Evolutionary conservation across 2,329 filamentous ascomycete genomes (phyloP).

Genomic region (Hirsutella rhossiliensis): DNA sequence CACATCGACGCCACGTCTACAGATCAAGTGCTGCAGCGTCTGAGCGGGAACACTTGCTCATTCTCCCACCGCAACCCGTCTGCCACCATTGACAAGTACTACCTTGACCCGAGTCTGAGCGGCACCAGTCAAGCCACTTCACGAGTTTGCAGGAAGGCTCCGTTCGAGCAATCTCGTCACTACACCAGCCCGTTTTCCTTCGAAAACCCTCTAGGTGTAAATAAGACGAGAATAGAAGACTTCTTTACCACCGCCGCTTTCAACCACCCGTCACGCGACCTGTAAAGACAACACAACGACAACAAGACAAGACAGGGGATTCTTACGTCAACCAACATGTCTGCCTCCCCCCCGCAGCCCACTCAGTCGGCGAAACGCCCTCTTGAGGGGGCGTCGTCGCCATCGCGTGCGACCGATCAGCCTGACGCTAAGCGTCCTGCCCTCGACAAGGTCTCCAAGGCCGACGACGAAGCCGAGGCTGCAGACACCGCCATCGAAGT

Average conservation of each 20-base stretch:
- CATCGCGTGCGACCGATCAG: conserved; percentile 80
- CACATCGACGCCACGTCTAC: conserved; percentile 5
- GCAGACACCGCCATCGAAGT: conserved; percentile 22
- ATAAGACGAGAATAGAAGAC: conserved; percentile 43
- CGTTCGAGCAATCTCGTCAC: conserved; percentile 33
- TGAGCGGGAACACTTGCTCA: conserved; percentile 13
- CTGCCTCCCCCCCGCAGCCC: conserved; percentile 53
- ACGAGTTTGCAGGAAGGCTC: conserved; percentile 28
- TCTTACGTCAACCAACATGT: conserved; percentile 45
- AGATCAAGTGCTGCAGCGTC: conserved; percentile 17
- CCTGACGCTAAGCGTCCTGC: conserved; percentile 95
- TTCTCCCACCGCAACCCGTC: conserved; percentile 1
- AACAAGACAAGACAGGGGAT: not conserved
- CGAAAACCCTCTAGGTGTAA: conserved; percentile 76
- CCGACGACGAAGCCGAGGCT: conserved; percentile 41
- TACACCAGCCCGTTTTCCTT: conserved; percentile 92
- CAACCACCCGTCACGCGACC: not conserved
- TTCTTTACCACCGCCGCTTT: conserved; percentile 15
- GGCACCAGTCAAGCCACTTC: conserved; percentile 22
- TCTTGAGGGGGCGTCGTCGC: conserved; percentile 92
- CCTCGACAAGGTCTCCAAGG: conserved; percentile 80
- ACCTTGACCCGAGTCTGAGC: conserved; percentile 12
- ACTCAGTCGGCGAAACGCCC: conserved; percentile 78
- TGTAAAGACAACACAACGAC: not conserved
- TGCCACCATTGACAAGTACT: conserved; percentile 8